Evolutionary conservation across 345 rosid genomes (phyloP), one percentile per base, ranked within the genome.

Genomic region (Erucastrum elatum): DNA sequence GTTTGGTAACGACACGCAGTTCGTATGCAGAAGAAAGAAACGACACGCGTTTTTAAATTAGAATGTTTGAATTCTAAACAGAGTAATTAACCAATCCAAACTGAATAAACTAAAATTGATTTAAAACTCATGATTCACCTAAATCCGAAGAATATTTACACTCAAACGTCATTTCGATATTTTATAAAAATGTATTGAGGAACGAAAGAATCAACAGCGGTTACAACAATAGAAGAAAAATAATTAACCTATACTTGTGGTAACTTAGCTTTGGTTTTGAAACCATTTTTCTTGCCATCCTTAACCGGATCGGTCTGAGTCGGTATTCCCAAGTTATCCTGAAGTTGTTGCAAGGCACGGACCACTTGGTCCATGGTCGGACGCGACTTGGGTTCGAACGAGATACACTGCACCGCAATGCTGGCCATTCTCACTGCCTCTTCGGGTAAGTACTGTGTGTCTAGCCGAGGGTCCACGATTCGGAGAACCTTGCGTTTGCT

Each of bases 341-440:
- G 86, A 63, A 92, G 86, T 60, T 85, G 88, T 80, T 91, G 93
- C 72, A 95, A 58, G 15, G 72, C 85, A 51, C 86, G 84, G 46
- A 96, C 94, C 11, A 93, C 89, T 79, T 88, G 92, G 6, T 77
- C 81, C 92, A 93, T 91, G 59, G 66, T 87, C 2, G 99, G 99
- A 66, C 99, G 85, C 5, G 72, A 46, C 91, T 85, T 96, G 6
- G 94, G 86, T 70, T 96, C 97, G 0, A 13, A 49, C 0, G 98
- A 88, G 35, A 96, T 81, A 88, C 99, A 91, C 29, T 83, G 85
- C 13, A 88, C 62, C 0, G 98, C 90, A 13, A 96, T 82, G 67
- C 84, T 70, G 5, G 96, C 86, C 9, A 80, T 78, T 79, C 87
- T 87, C 17, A 86, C 62, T 21, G 90, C 90, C 51, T 75, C 86